Percentiles rank a stretch among this genome's conserved stretches.
Evolutionary conservation across 129 eudicot genomes (phyloP).

Genomic region (Kitagawia praeruptora): DNA sequence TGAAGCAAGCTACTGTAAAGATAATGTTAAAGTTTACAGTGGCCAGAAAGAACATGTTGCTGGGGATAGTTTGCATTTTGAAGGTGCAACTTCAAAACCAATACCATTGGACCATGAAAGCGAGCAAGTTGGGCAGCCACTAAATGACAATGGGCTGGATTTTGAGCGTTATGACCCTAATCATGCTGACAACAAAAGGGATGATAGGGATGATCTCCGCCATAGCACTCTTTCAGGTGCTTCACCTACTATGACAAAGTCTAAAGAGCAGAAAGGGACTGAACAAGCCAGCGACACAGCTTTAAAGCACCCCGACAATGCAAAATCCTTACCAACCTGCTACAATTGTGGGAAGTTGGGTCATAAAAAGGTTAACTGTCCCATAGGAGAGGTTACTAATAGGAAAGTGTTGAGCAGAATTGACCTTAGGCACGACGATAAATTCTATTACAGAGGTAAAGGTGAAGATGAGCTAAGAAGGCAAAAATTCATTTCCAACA

Average conservation of each 20-base stretch:
- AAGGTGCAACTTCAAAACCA: constrained; percentile 11
- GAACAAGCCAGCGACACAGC: constrained; percentile 7
- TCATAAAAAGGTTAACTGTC: constrained; percentile 31
- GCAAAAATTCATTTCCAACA: constrained; percentile 5
- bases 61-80: constrained; percentile 11
- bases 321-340: constrained; percentile 23
- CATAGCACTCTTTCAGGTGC: neutral
- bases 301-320: neutral
- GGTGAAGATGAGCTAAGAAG: constrained; percentile 19
- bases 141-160: constrained; percentile 17
- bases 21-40: neutral
- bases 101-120: constrained; percentile 23
- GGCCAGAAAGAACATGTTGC: constrained; percentile 2
- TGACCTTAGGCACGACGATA: constrained; percentile 5
- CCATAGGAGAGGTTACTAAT: constrained; percentile 12
- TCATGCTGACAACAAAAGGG: constrained; percentile 19
- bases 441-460: constrained; percentile 9
- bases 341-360: constrained; percentile 36
- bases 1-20: constrained; percentile 21
- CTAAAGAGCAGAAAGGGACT: constrained; percentile 11
- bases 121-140: constrained; percentile 19
- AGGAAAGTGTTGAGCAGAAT: constrained; percentile 8
- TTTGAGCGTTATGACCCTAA: constrained; percentile 50
- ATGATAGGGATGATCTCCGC: constrained; percentile 10
- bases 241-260: constrained; percentile 12